phyloP scores from a whole-genome alignment of 169 alveolate species.

The Eimeria sp. region DNA sequence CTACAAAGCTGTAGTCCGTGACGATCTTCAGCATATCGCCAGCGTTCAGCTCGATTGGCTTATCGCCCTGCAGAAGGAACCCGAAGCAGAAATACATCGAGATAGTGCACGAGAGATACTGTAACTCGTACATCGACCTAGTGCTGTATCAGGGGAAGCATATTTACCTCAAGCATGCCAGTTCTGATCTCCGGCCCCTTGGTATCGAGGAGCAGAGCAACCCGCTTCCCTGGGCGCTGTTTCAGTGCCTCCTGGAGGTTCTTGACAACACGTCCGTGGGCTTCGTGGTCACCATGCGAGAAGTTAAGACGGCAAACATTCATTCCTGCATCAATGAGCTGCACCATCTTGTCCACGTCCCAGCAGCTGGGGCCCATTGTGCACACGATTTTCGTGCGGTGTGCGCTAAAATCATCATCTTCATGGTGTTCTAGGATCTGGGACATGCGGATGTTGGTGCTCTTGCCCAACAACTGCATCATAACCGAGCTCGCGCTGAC shows the following conservation, averaged over 20 bases:
- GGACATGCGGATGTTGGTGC: slow-evolving; percentile 83
- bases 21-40: slow-evolving; percentile 97
- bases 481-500: slow-evolving; percentile 81
- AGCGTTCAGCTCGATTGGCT: slow-evolving; percentile 92
- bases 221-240: slow-evolving; percentile 95
- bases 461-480: slow-evolving; percentile 84
- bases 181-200: slow-evolving; percentile 99
- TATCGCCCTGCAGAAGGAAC: slow-evolving; percentile 83
- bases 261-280: slow-evolving; percentile 94
- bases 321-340: slow-evolving; percentile 98
- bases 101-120: background rate
- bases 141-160: background rate
- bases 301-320: slow-evolving; percentile 99
- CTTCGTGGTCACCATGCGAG: slow-evolving; percentile 99
- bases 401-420: slow-evolving; percentile 86
- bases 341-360: slow-evolving; percentile 95
- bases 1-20: slow-evolving; percentile 96
- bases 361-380: slow-evolving; percentile 99
- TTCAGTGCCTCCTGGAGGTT: slow-evolving; percentile 95
- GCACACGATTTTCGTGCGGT: slow-evolving; percentile 98
- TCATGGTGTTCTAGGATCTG: slow-evolving; percentile 79
- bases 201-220: slow-evolving; percentile 99
- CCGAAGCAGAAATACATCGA: background rate
- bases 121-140: background rate
- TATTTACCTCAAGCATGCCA: slow-evolving; percentile 95